Evolutionary conservation across 208 protist genomes (phyloP).

Genomic region (Wallacemonas sp.): DNA sequence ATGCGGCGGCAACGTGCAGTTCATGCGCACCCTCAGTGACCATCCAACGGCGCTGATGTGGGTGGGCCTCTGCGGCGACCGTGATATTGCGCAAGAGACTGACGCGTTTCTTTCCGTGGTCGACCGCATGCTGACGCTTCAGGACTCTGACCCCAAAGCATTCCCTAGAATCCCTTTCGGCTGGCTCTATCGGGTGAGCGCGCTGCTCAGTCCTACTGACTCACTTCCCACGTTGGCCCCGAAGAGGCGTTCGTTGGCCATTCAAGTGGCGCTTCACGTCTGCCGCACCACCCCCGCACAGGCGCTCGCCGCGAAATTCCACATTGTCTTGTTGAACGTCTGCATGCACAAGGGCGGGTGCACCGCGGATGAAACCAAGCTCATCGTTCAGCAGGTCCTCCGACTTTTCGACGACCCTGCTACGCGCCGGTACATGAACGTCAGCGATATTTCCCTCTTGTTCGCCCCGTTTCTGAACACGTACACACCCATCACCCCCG

Average conservation of each 20-base stretch:
- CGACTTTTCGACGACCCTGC: conserved; percentile 64
- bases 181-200: conserved; percentile 77
- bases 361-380: conserved; percentile 58
- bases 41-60: conserved; percentile 32
- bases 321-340: conserved; percentile 60
- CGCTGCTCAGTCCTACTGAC: conserved; percentile 51
- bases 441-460: conserved; percentile 68
- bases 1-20: conserved; percentile 46
- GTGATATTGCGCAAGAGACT: conserved; percentile 63
- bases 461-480: conserved; percentile 77
- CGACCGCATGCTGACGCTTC: conserved; percentile 50
- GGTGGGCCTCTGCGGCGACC: conserved; percentile 72
- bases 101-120: conserved; percentile 60
- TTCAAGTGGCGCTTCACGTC: conserved; percentile 59
- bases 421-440: conserved; percentile 67
- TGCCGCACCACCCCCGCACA: conserved; percentile 26
- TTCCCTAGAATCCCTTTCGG: conserved; percentile 71
- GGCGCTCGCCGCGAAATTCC: conserved; percentile 48
- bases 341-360: conserved; percentile 63
- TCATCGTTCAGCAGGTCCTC: conserved; percentile 54
- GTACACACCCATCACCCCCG: conserved; percentile 11
- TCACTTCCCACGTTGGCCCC: conserved; percentile 37
- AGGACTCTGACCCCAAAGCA: conserved; percentile 33
- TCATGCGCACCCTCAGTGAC: conserved; percentile 33
- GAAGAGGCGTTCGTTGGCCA: conserved; percentile 51